A percentile compares a stretch with the other conserved stretches of the same genome.
Conservation (phyloP, 2,329 filamentous ascomycete species). For the Colletotrichum orbiculare region DNA sequence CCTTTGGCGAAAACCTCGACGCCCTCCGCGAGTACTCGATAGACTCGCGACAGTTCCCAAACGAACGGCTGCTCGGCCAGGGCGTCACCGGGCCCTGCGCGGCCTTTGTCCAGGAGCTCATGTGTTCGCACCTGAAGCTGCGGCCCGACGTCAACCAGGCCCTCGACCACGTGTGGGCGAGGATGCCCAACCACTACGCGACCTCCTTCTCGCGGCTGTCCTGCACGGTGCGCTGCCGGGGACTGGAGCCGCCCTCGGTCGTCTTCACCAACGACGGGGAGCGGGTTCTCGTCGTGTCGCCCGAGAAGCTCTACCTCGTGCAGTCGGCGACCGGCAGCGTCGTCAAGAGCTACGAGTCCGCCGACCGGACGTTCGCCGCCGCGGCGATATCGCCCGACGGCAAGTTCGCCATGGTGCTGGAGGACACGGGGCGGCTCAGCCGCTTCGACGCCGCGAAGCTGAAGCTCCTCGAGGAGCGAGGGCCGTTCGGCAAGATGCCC, state of each 20-base stretch:
- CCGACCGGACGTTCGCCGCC: constrained; percentile 8
- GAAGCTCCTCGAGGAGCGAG: constrained; percentile 11
- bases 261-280: constrained; percentile 8
- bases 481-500: constrained; percentile 19
- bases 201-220: neutral
- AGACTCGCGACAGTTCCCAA: constrained; percentile 7
- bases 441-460: constrained; percentile 7
- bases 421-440: constrained; percentile 10
- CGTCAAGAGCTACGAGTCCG: constrained; percentile 5
- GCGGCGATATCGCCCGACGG: constrained; percentile 15
- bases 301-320: constrained; percentile 18
- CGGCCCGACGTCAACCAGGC: constrained; percentile 8
- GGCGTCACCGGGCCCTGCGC: neutral
- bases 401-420: constrained; percentile 12
- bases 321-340: constrained; percentile 7
- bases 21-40: constrained; percentile 1
- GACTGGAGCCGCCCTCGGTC: constrained; percentile 2
- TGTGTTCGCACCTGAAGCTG: constrained; percentile 9
- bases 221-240: constrained; percentile 8
- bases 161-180: constrained; percentile 10
- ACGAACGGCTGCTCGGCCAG: constrained; percentile 8
- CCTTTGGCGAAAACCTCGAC: constrained; percentile 8
- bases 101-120: constrained; percentile 7
- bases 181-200: constrained; percentile 14
- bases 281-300: constrained; percentile 8